These are phyloP conservation scores for Chlamydomonas reinhardtii DNA, from an alignment of 163 green algal genomes.

Conservation along the genomic window DNA sequence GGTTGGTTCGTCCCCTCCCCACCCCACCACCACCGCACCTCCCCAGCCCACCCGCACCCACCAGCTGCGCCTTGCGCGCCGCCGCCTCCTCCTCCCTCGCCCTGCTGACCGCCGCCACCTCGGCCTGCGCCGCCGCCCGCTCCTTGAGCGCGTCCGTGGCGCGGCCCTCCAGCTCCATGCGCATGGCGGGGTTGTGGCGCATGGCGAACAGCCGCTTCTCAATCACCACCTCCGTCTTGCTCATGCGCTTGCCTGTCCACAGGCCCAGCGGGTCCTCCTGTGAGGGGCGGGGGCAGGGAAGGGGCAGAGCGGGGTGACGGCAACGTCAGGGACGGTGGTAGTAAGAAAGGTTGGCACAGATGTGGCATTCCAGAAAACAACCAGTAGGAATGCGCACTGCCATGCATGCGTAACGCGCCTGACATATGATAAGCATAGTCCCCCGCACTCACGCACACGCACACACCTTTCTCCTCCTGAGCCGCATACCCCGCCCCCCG, in stretches of 20 bases:
- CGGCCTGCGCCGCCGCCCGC: constrained; percentile 23
- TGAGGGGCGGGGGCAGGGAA: background rate
- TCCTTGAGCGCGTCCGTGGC: constrained; percentile 13
- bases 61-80: constrained; percentile 32
- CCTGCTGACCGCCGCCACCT: constrained; percentile 13
- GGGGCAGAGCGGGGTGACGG: background rate
- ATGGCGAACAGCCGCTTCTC: constrained; percentile 35
- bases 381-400: too few relatives aligned
- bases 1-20: too few relatives aligned
- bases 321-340: too few relatives aligned
- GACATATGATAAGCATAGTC: too few relatives aligned
- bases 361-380: too few relatives aligned
- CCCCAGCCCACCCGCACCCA: too few relatives aligned
- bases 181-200: constrained; percentile 39
- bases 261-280: constrained; percentile 44
- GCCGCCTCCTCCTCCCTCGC: constrained; percentile 13
- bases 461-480: too few relatives aligned
- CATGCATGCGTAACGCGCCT: too few relatives aligned
- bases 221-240: constrained; percentile 36
- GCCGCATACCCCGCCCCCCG: too few relatives aligned
- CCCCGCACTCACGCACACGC: too few relatives aligned
- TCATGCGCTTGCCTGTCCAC: constrained; percentile 44
- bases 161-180: constrained; percentile 23
- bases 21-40: too few relatives aligned
- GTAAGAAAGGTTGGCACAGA: too few relatives aligned